Percentiles rank a stretch among this genome's conserved stretches.
Conservation (phyloP, 2,329 filamentous ascomycete genomes). For the Lasiodiplodia sp. region DNA sequence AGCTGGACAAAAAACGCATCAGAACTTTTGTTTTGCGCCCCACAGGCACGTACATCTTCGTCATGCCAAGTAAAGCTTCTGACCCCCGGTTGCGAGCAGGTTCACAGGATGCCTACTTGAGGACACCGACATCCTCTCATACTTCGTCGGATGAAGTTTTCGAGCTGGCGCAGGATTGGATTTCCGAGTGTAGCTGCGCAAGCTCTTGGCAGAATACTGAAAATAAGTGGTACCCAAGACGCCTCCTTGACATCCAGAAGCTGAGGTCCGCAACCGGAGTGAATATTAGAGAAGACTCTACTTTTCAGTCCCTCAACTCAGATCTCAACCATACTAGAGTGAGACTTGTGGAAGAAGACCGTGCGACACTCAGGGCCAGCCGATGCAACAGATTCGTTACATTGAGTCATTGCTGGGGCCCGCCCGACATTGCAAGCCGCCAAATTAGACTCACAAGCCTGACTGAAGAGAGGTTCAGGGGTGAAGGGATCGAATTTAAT, state of each 20-base stretch:
- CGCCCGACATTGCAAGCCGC: not conserved
- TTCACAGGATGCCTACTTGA: not conserved
- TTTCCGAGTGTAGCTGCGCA: slow-evolving; percentile 32
- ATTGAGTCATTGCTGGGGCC: slow-evolving; percentile 35
- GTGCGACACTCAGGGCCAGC: not conserved
- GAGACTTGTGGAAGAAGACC: not conserved
- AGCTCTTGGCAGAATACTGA: not conserved
- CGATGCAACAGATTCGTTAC: not conserved
- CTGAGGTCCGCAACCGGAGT: not conserved
- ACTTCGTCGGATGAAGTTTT: slow-evolving; percentile 29
- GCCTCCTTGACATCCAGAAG: not conserved
- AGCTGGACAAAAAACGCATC: not conserved
- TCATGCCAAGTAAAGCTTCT: not conserved
- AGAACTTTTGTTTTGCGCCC: not conserved
- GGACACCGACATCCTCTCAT: slow-evolving; percentile 21
- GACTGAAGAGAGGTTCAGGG: slow-evolving; percentile 28
- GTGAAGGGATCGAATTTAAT: not conserved
- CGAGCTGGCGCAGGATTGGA: slow-evolving; percentile 32
- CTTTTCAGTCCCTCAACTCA: not conserved
- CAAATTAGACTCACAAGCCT: slow-evolving; percentile 27
- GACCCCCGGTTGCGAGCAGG: no score
- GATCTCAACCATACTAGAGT: not conserved
- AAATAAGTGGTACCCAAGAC: not conserved
- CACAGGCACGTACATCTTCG: not conserved
- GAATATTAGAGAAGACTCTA: not conserved